Base-by-base conservation (phyloP, 495 filamentous ascomycete genomes). In the Cryomyces minteri region DNA sequence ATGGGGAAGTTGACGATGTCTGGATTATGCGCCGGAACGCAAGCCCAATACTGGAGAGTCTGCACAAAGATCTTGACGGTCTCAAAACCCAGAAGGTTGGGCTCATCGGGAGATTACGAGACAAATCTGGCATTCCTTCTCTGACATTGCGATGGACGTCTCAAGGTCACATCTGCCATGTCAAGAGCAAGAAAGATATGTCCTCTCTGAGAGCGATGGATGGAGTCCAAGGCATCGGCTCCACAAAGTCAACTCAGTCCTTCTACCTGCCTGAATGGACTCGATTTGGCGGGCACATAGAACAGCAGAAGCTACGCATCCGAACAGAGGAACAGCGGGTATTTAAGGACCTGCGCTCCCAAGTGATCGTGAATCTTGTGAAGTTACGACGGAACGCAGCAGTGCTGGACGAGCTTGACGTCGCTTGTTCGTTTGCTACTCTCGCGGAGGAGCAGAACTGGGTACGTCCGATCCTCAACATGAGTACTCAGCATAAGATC, bases 341-440 rank as follows among this genome's bases (percentile, higher is more conserved):
- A 25, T 83, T 92, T 46, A 64, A 69, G 41, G 54, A 67, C 31
- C 61, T 94, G 4, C 81, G 88, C 5, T 70, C 70, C n/a, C 67
- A 72, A 34, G 88, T 94, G 1, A 75, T 94, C 2, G 55, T 70
- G 9, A 82, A 83, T 50, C 69, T 98, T 6, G 72, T 88, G 31
- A 82, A 78, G 48, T 75, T 98, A 11, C 79, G 90, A 0, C 80
- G 78, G 44, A 95, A 94, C 58, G 88, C 88, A 4, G 67, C 72
- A 4, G 85, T 94, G 0, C 73, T 98, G 18, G 92, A 94, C 57
- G 84, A 93, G 60, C 70, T 98, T 4, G 90, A 98, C 59, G 79
- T 98, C 29, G 75, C 79, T 2, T 82, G 82, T 49, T 84, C 84
- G 0, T 90, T 90, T 43, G 83, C 92, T 5, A 69, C 60, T 0